Percentiles rank a stretch among this genome's conserved stretches.
Evolutionary conservation across 1,284 basidiomycete species (phyloP).

Genomic region (Uromyces viciae-fabae): DNA sequence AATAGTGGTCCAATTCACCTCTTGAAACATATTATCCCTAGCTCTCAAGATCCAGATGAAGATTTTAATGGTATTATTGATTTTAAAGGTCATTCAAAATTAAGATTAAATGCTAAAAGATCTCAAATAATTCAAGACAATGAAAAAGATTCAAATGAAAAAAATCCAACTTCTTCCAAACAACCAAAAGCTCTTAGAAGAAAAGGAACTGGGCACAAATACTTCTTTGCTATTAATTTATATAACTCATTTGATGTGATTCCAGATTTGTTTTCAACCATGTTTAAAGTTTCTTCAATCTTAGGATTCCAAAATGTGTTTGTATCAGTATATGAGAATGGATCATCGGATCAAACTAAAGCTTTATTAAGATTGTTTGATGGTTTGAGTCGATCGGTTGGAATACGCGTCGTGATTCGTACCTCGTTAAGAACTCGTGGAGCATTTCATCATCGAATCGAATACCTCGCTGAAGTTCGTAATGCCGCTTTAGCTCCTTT

Average conservation of each 20-base stretch:
- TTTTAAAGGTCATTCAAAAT: slow-evolving; percentile 57
- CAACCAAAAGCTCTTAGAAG: slow-evolving; percentile 43
- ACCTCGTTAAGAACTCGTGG: slow-evolving; percentile 84
- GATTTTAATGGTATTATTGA: slow-evolving; percentile 58
- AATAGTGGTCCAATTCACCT: slow-evolving; percentile 59
- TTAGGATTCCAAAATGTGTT: slow-evolving; percentile 93
- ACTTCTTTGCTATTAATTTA: slow-evolving; percentile 95
- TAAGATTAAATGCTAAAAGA: slow-evolving; percentile 43
- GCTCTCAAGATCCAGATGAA: slow-evolving; percentile 50
- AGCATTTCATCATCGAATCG: slow-evolving; percentile 96
- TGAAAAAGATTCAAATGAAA: slow-evolving; percentile 55
- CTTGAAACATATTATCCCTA: slow-evolving; percentile 61
- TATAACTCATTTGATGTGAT: slow-evolving; percentile 83
- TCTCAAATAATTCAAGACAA: slow-evolving; percentile 47
- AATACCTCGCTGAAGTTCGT: slow-evolving; percentile 92
- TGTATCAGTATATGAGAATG: slow-evolving; percentile 96
- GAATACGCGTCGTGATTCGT: slow-evolving; percentile 82
- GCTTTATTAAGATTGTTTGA: slow-evolving; percentile 87
- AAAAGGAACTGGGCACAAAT: slow-evolving; percentile 68
- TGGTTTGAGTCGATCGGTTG: slow-evolving; percentile 77
- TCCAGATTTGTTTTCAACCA: slow-evolving; percentile 89
- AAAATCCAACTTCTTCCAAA: slow-evolving; percentile 36
- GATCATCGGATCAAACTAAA: slow-evolving; percentile 91
- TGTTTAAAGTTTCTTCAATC: slow-evolving; percentile 81
- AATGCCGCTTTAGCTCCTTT: slow-evolving; percentile 89